These are phyloP conservation scores for Rhododendron mucronatum DNA, from an alignment of 148 eudicot species.

Conservation along the genomic window DNA sequence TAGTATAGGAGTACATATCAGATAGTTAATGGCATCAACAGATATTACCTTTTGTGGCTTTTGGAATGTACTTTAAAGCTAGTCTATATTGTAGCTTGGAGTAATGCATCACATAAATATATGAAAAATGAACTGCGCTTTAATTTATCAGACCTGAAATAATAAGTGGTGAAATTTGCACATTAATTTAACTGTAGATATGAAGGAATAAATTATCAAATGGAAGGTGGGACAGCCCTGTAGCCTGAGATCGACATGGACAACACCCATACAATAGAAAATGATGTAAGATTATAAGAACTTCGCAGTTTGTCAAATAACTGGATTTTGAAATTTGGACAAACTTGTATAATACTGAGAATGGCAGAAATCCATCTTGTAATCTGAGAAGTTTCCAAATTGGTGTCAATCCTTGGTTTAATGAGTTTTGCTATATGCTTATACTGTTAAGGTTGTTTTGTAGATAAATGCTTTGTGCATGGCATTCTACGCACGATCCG, in stretches of 20 bases:
- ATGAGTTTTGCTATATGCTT: background rate
- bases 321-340: background rate
- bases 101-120: background rate
- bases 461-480: conserved; percentile 95
- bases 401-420: background rate
- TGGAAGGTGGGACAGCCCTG: background rate
- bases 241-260: background rate
- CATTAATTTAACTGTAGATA: background rate
- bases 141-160: background rate
- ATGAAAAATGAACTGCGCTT: background rate
- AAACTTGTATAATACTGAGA: background rate
- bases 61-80: background rate
- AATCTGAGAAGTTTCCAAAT: background rate
- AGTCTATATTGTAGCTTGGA: background rate
- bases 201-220: background rate
- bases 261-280: background rate
- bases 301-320: background rate
- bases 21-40: background rate
- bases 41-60: background rate
- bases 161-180: background rate
- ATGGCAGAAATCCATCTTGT: background rate
- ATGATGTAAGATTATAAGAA: background rate
- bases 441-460: conserved; percentile 21
- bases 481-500: conserved; percentile 97
- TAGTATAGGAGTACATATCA: background rate